These are phyloP conservation scores for Rhodamnia rubescens DNA, from an alignment of 345 rosid species.

Conservation along the genomic window DNA sequence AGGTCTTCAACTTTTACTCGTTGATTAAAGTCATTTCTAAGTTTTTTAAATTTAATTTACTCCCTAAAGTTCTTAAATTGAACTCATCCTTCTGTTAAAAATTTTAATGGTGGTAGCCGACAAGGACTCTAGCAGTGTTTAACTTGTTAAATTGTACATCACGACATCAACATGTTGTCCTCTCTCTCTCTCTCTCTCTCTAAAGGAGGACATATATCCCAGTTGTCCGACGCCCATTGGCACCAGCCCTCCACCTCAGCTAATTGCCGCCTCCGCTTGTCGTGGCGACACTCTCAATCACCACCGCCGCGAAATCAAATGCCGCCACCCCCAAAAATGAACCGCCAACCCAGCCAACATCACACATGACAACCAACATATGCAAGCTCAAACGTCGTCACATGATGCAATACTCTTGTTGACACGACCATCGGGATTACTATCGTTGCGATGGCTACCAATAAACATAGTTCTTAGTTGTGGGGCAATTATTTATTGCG, in stretches of 20 bases:
- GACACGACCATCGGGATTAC: not conserved
- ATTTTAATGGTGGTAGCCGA: not conserved
- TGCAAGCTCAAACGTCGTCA: not conserved
- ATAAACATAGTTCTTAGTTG: fast-evolving
- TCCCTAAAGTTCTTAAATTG: not conserved
- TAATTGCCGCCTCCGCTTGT: not conserved
- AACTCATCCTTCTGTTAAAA: not conserved
- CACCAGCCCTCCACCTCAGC: not conserved
- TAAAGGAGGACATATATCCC: not conserved
- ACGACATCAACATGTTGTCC: not conserved
- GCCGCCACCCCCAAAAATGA: not conserved
- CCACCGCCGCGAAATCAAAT: not conserved
- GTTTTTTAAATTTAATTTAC: not conserved
- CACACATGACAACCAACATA: not conserved
- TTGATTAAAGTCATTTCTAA: not conserved
- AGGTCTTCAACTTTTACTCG: not conserved
- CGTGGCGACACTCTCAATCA: not conserved
- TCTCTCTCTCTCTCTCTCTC: not conserved
- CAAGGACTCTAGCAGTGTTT: not conserved
- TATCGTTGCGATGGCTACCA: not conserved
- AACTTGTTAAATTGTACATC: not conserved
- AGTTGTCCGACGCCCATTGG: not conserved
- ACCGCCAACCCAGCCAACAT: not conserved
- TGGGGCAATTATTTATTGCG: not conserved
- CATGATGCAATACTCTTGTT: not conserved